These are phyloP conservation scores for Cryptococcus hybrid DNA, from an alignment of 1,284 basidiomycete species.

Conservation along the genomic window DNA sequence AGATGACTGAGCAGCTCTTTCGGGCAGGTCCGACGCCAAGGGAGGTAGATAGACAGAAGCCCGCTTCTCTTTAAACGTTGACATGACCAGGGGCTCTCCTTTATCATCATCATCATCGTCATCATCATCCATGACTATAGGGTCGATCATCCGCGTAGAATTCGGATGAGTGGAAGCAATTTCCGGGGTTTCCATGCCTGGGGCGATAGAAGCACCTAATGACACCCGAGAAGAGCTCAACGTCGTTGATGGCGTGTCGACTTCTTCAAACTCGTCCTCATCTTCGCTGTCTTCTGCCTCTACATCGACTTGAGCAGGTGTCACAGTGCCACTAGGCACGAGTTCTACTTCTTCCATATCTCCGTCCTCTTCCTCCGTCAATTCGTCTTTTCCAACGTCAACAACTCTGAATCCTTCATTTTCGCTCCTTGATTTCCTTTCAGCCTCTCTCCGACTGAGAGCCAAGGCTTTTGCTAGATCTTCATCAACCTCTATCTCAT, in stretches of 20 bases:
- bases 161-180: too few relatives aligned
- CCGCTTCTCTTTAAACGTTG: too few relatives aligned
- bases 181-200: too few relatives aligned
- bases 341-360: constrained; percentile 29
- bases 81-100: neutral
- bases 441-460: constrained; percentile 25
- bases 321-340: constrained; percentile 4
- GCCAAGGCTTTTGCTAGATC: constrained; percentile 38
- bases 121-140: constrained; percentile 2
- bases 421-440: constrained; percentile 7
- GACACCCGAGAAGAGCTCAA: neutral
- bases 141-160: too few relatives aligned
- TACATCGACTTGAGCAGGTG: neutral
- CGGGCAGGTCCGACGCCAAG: too few relatives aligned
- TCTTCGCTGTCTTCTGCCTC: constrained; percentile 10
- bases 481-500: constrained; percentile 40
- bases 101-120: constrained; percentile 16
- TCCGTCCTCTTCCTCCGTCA: constrained; percentile 24
- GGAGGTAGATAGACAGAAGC: too few relatives aligned
- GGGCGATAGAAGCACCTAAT: too few relatives aligned
- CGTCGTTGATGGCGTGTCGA: constrained; percentile 5
- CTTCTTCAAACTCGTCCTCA: constrained; percentile 14
- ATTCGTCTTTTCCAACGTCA: neutral
- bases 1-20: too few relatives aligned
- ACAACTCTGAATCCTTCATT: constrained; percentile 12